Evolutionary conservation across 768 basidiomycete genomes (phyloP), one percentile per base, ranked within the genome.

Genomic region (Wakefieldia striispora): DNA sequence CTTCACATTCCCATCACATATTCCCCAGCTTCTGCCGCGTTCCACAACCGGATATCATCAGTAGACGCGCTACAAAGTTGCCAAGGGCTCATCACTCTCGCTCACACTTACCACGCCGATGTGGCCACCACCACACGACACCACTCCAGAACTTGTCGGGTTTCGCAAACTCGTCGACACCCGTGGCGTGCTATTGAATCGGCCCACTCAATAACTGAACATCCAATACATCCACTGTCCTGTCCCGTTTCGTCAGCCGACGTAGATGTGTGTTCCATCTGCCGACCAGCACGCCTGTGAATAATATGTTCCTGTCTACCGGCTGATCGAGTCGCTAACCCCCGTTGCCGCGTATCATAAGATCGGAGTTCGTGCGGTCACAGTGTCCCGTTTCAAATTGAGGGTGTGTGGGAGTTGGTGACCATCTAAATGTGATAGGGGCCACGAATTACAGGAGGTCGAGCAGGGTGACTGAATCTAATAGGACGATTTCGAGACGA

Each of bases 161-260:
- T 95, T 95, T 27, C 86, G 81, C 49, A 97, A 72, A 6, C 84
- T 92, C 65, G 87, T 91, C 48, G 93, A 66, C 40, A 94, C 66
- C 45, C 84, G 81, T 12, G 94, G 92, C n/a, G 84, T 82, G 47
- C 76, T 77, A 5, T 67, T n/a, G n/a, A n/a, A n/a, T 63, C 39
- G 80, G 79, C 0, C 82, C 82, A 46, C 82, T 74, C 12, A 88
- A 71, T 51, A 83, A 74, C n/a, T 94, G 85, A 9, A 95, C 84
- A 64, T 98, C 97, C 90, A 91, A 98, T 14, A 97, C 81, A 61
- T 97, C 92, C 43, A 98, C 81, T 1, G 88, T n/a, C n/a, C n/a
- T n/a, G n/a, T 85, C 20, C 91, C 91, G 57, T 95, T 94, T 42
- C 95, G 78, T 56, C 95, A 77, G 9, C 95, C 95, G 12, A 90